Evolutionary conservation across 371 early-diverging fungal species (phyloP), one percentile per base, ranked within the genome.

Genomic region (Circinella minor): DNA sequence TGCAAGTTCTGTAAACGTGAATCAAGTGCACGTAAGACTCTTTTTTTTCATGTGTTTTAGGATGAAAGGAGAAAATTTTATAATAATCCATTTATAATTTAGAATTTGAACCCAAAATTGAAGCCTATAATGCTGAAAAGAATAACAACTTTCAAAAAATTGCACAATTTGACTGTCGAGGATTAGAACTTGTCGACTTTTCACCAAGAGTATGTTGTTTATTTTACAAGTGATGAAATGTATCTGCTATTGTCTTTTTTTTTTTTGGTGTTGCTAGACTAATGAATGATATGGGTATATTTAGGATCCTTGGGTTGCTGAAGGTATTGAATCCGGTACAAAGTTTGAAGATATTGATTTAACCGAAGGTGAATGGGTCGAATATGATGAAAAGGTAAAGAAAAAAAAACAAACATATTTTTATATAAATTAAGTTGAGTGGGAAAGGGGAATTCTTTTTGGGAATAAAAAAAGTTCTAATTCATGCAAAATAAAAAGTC

Each of bases 1-100:
- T 98, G 98, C 91, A 96, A 96, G 83, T 92, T 92, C 70, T 98
- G 98, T 85, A 93, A 90, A 70, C 89, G 92, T 55, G 94, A 94
- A 74, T 81, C 86, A 47, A 88, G 89, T 55, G 90, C 91, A 15
- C 84, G 91, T 91, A 86, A 82, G 86, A 27, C 27, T 27, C 9
- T 39, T 39, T 39, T 43, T 43, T 1, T 43, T 9, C 11, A 43
- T 43, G 11, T 43, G 43, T 43, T 43, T 43, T 43, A 70, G 18
- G 60, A 9, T 61, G 20, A 60, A 38, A 36, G 36, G 6, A 20
- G 38, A 4, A 10, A 20, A 55, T 18, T 9, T 4, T 39, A n/a
- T n/a, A 17, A 57, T 43, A 20, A 54, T 10, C 5, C 6, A 68
- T 43, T 43, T 43, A 43, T 43, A 0, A 27, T 11, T 69, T 79